A percentile compares a stretch with the other conserved stretches of the same genome.
phyloP scores from a whole-genome alignment of 768 basidiomycete genomes.

The Pulveroboletus sp. region DNA sequence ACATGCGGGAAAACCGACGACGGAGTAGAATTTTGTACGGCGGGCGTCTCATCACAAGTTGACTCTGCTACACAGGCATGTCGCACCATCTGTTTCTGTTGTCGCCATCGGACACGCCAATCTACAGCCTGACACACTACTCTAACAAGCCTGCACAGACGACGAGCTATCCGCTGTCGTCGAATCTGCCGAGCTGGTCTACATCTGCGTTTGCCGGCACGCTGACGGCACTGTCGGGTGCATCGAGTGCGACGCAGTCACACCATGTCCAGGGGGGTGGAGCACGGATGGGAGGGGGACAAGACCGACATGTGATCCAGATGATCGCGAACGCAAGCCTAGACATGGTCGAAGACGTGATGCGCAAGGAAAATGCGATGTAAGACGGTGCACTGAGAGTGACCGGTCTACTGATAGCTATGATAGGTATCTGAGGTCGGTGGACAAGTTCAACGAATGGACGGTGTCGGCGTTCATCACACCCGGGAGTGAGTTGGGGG shows the following conservation, averaged over 20 bases:
- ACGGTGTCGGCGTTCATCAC: constrained; percentile 95
- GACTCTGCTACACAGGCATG: constrained; percentile 40
- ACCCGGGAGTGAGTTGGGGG: constrained; percentile 69
- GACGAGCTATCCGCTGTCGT: constrained; percentile 63
- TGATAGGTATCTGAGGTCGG: constrained; percentile 85
- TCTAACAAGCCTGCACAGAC: constrained; percentile 67
- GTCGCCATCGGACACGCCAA: constrained; percentile 81
- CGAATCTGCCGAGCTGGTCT: constrained; percentile 86
- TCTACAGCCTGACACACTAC: constrained; percentile 79
- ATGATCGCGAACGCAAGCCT: constrained; percentile 98
- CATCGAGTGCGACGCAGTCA: constrained; percentile 66
- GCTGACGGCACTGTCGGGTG: constrained; percentile 80
- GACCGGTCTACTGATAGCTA: constrained; percentile 15
- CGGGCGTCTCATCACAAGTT: background rate
- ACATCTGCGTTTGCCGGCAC: constrained; percentile 90
- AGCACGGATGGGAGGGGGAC: constrained; percentile 70
- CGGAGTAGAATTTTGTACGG: too few relatives aligned
- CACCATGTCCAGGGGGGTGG: constrained; percentile 57
- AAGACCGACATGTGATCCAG: constrained; percentile 92
- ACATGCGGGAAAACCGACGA: too few relatives aligned
- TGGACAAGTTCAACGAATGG: constrained; percentile 99
- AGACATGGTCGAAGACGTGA: constrained; percentile 91
- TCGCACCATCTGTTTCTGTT: constrained; percentile 84
- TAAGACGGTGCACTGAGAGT: constrained; percentile 35
- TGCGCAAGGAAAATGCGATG: constrained; percentile 78